Conservation (phyloP, 164 flowering plant species). For the Aristolochia californica region DNA sequence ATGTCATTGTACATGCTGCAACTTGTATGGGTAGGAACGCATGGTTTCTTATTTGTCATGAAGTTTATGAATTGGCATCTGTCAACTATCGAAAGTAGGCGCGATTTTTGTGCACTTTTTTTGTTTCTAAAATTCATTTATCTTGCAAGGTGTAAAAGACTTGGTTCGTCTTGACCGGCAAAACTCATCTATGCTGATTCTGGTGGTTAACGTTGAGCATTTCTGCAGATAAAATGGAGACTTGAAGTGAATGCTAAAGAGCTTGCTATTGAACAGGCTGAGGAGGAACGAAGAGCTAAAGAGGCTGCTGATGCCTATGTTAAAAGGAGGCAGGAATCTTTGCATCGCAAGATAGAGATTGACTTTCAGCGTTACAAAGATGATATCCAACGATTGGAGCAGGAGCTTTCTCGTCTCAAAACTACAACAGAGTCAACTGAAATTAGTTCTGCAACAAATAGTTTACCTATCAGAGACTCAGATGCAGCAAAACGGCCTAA, state of each 20-base stretch:
- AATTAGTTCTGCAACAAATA: constrained; percentile 21
- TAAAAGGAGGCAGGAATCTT: constrained; percentile 68
- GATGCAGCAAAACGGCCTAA: constrained; percentile 26
- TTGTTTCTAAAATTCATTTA: no score
- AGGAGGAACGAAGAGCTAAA: constrained; percentile 65
- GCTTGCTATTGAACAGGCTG: constrained; percentile 43
- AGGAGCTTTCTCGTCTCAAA: constrained; percentile 75
- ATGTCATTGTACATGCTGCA: no score
- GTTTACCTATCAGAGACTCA: constrained; percentile 12
- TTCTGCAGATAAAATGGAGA: constrained; percentile 68
- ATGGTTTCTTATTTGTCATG: no score
- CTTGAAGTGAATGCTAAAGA: constrained; percentile 68
- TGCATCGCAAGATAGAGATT: constrained; percentile 75
- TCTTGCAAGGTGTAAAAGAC: no score
- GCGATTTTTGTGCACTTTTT: no score
- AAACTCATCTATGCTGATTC: no score
- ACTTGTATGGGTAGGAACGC: no score
- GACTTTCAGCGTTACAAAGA: constrained; percentile 95
- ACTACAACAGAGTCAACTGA: constrained; percentile 34
- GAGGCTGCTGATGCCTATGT: constrained; percentile 59
- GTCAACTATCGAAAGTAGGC: no score
- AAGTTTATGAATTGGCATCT: no score
- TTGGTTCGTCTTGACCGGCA: no score
- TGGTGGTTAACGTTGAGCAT: not conserved
- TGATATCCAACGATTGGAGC: constrained; percentile 83